These are phyloP conservation scores for Populus euphratica DNA, from an alignment of 345 rosid species.

Conservation along the genomic window DNA sequence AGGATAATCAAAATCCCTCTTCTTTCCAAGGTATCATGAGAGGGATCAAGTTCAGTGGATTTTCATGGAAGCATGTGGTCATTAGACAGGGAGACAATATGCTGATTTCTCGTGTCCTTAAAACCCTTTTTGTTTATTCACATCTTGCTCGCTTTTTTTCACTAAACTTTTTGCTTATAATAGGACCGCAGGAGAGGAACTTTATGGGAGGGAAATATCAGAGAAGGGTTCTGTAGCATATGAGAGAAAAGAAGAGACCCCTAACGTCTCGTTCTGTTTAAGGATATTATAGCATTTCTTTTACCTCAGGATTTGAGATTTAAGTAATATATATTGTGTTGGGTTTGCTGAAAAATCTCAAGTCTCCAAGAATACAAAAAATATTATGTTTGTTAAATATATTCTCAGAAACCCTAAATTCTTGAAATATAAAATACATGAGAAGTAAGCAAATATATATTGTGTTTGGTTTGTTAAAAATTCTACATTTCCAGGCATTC, in stretches of 20 bases:
- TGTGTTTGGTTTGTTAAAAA: not conserved
- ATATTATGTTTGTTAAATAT: no score
- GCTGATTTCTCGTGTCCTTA: slow-evolving; percentile 1
- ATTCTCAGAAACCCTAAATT: not conserved
- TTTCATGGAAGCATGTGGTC: not conserved
- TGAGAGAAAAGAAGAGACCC: not conserved
- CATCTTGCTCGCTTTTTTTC: not conserved
- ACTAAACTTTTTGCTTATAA: not conserved
- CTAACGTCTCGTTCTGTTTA: no score
- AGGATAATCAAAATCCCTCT: slow-evolving; percentile 1
- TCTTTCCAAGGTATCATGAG: slow-evolving; percentile 7
- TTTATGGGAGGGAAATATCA: slow-evolving; percentile 10
- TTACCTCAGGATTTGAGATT: not conserved
- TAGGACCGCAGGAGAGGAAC: not conserved
- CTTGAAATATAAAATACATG: not conserved
- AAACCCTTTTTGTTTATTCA: not conserved
- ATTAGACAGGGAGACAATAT: not conserved
- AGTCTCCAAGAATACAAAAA: no score
- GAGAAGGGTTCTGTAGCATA: not conserved
- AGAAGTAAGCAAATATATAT: no score
- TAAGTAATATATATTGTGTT: not conserved
- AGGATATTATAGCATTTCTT: no score
- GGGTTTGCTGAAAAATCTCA: no score
- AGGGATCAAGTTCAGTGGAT: not conserved
- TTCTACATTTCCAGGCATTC: not conserved